Conservation (phyloP, 177 flowering plant genomes). For the Telopea speciosissima region DNA sequence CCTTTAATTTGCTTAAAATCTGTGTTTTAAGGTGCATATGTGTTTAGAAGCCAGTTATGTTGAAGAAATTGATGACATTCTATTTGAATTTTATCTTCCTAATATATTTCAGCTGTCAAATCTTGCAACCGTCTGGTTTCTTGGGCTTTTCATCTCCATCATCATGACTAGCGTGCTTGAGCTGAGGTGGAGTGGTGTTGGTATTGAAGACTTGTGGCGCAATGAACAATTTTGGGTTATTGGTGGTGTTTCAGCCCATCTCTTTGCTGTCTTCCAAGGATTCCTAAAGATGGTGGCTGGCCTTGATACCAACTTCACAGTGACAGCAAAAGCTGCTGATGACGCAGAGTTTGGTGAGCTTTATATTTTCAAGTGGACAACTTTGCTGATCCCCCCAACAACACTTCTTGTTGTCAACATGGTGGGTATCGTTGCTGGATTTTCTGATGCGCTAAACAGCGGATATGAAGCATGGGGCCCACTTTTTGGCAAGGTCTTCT, state of each 20-base stretch:
- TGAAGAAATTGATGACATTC: too few relatives aligned
- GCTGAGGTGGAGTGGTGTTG: conserved; percentile 87
- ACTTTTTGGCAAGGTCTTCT: conserved; percentile 82
- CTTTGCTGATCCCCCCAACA: conserved; percentile 84
- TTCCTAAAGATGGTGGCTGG: conserved; percentile 76
- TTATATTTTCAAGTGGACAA: conserved; percentile 82
- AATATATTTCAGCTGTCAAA: too few relatives aligned
- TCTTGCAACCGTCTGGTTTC: conserved; percentile 68
- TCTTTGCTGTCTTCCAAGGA: conserved; percentile 94
- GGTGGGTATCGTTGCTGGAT: conserved; percentile 94
- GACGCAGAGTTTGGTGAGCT: conserved; percentile 84
- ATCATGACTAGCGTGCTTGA: conserved; percentile 76
- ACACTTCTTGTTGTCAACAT: conserved; percentile 71
- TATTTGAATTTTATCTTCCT: too few relatives aligned
- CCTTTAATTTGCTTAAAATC: too few relatives aligned
- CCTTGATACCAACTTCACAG: conserved; percentile 83
- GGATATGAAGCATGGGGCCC: conserved; percentile 97
- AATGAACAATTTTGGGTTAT: conserved; percentile 99
- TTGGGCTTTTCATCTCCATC: conserved; percentile 83
- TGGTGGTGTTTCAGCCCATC: conserved; percentile 96
- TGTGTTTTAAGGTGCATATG: too few relatives aligned
- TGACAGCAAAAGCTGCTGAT: conserved; percentile 77
- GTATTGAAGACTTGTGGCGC: conserved; percentile 86
- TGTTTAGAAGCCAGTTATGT: too few relatives aligned
- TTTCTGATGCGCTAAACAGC: conserved; percentile 80